Percentiles rank a stretch among this genome's conserved stretches.
phyloP scores from a whole-genome alignment of 2,329 filamentous ascomycete species.

The Pseudocercospora macadamiae region DNA sequence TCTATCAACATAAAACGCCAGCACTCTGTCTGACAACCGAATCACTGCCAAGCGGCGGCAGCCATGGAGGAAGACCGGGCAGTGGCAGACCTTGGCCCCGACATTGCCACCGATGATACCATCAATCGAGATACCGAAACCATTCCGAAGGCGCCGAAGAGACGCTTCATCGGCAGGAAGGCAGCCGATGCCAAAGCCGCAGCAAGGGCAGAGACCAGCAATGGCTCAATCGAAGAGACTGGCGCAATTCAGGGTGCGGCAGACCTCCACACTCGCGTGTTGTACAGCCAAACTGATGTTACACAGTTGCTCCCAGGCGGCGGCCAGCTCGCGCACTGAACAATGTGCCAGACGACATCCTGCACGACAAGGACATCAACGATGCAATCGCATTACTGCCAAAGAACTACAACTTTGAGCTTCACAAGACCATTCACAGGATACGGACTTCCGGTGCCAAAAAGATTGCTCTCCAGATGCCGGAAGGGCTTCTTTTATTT shows the following conservation, averaged over 20 bases:
- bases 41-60: conserved; percentile 13
- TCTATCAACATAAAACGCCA: too few relatives aligned
- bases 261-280: background rate
- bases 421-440: conserved; percentile 95
- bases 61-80: conserved; percentile 80
- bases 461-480: conserved; percentile 92
- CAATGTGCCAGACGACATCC: conserved; percentile 83
- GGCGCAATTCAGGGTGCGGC: conserved; percentile 68
- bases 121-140: conserved; percentile 55
- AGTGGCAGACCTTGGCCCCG: conserved; percentile 70
- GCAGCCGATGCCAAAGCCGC: conserved; percentile 67
- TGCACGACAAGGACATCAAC: conserved; percentile 82
- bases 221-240: conserved; percentile 60
- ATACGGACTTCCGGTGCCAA: conserved; percentile 79
- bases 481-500: conserved; percentile 91
- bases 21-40: too few relatives aligned
- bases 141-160: conserved; percentile 73
- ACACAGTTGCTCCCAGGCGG: conserved; percentile 69
- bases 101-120: conserved; percentile 62
- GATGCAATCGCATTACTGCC: conserved; percentile 85
- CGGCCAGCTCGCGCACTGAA: conserved; percentile 81
- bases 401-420: conserved; percentile 97
- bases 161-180: conserved; percentile 85
- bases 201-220: conserved; percentile 42
- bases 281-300: conserved; percentile 5